Conservation (phyloP, 2,329 filamentous ascomycete genomes). For the Claviceps citrina region DNA sequence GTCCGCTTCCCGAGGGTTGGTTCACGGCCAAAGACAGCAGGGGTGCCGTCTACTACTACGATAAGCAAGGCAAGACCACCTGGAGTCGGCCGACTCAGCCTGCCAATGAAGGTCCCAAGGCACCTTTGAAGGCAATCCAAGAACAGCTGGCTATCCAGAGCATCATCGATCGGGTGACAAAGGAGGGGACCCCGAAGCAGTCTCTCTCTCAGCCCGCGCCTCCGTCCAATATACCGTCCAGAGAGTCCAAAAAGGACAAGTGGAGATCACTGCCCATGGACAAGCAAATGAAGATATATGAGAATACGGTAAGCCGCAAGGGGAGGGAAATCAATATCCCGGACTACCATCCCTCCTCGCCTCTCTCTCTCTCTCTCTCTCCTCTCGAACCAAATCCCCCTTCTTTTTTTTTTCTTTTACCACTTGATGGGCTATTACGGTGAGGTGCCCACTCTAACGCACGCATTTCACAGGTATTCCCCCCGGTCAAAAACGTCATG, state of each 20-base stretch:
- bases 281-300: constrained; percentile 90
- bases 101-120: constrained; percentile 48
- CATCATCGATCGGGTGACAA: constrained; percentile 72
- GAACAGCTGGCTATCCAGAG: constrained; percentile 65
- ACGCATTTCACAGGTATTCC: constrained; percentile 60
- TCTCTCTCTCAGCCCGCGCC: constrained; percentile 50
- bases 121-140: constrained; percentile 45
- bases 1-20: constrained; percentile 67
- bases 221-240: constrained; percentile 31
- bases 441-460: no score
- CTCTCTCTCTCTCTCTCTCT: no score
- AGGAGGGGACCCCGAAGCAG: constrained; percentile 39
- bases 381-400: no score
- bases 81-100: constrained; percentile 67
- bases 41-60: constrained; percentile 76
- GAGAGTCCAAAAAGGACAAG: constrained; percentile 50
- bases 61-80: constrained; percentile 57
- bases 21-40: constrained; percentile 56
- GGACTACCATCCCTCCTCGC: no score
- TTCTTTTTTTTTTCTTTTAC: no score
- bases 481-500: constrained; percentile 70
- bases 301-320: constrained; percentile 60
- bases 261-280: constrained; percentile 57
- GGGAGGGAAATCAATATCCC: background rate
- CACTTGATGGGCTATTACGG: no score